A percentile compares a stretch with the other conserved stretches of the same genome.
Conservation (phyloP, 495 filamentous ascomycete genomes). For the Aspergillus bridgeri region DNA sequence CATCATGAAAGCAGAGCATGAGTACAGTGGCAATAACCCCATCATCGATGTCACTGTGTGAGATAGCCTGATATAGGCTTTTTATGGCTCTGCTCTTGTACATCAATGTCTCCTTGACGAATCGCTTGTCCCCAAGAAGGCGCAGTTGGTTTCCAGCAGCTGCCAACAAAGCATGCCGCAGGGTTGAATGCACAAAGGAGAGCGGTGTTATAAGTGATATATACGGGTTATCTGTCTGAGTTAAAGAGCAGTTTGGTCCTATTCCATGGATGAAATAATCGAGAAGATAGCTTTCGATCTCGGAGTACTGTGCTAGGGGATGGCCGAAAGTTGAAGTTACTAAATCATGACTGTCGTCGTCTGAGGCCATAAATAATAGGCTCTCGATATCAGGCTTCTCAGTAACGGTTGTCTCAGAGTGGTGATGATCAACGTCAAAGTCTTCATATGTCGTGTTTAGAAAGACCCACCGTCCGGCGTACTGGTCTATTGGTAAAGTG, state of each 20-base stretch:
- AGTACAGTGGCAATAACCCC: constrained; percentile 17
- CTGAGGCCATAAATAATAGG: neutral
- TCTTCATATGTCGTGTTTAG: constrained; percentile 13
- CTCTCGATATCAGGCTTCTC: neutral
- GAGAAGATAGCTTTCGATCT: constrained; percentile 15
- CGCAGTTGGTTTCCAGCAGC: constrained; percentile 18
- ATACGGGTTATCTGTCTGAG: constrained; percentile 17
- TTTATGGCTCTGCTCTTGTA: constrained; percentile 15
- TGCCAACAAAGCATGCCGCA: constrained; percentile 16
- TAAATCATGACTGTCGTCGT: neutral
- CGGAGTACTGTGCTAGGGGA: constrained; percentile 9
- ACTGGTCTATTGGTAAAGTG: constrained; percentile 11
- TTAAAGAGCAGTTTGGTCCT: constrained; percentile 15
- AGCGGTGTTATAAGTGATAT: constrained; percentile 17
- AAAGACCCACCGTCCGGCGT: constrained; percentile 16
- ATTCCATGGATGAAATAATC: constrained; percentile 22
- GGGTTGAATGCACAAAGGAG: constrained; percentile 4
- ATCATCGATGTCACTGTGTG: constrained; percentile 4
- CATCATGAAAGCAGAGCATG: constrained; percentile 25
- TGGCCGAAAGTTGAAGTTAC: constrained; percentile 1
- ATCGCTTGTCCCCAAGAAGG: constrained; percentile 10
- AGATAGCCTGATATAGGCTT: constrained; percentile 13
- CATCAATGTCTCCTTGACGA: constrained; percentile 3
- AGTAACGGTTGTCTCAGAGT: neutral
- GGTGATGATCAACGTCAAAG: neutral